These are phyloP conservation scores for Rhexocercosporidium sp. DNA, from an alignment of 2,329 filamentous ascomycete species.

Conservation along the genomic window DNA sequence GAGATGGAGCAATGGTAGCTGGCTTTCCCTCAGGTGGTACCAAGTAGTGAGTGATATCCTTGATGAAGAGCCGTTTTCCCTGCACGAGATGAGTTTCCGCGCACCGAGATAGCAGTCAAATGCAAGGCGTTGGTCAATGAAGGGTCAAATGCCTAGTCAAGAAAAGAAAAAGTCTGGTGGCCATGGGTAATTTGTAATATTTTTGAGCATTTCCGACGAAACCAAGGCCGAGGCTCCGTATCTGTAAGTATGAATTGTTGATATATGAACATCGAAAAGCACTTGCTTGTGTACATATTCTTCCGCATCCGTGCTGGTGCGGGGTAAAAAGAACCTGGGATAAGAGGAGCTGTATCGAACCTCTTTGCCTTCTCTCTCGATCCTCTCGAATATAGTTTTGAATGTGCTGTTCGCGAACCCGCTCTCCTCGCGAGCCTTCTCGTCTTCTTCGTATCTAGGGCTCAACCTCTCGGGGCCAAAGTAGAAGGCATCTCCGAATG, in stretches of 20 bases:
- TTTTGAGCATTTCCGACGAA: not conserved
- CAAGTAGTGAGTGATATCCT: constrained; percentile 95
- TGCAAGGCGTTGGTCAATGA: not conserved
- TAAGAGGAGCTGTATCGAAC: constrained; percentile 35
- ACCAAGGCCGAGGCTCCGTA: not conserved
- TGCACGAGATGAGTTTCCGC: constrained; percentile 54
- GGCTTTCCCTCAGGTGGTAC: constrained; percentile 74
- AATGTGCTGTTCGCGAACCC: constrained; percentile 75
- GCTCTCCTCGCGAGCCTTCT: constrained; percentile 57
- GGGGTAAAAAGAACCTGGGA: not conserved
- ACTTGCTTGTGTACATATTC: not conserved
- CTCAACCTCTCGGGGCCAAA: constrained; percentile 90
- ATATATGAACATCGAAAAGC: not conserved
- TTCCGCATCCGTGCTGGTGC: not conserved
- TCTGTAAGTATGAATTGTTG: not conserved
- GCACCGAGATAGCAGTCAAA: not conserved
- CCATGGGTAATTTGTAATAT: constrained; percentile 9
- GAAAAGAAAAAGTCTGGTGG: not conserved
- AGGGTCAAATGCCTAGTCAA: not conserved
- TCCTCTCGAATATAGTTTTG: constrained; percentile 75
- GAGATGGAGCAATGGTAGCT: constrained; percentile 78
- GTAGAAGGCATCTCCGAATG: constrained; percentile 96
- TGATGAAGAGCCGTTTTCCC: constrained; percentile 95
- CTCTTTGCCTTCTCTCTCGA: constrained; percentile 75
- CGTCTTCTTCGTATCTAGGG: constrained; percentile 76